Conservation (phyloP, 345 rosid genomes). For the Salix arbutifolia region DNA sequence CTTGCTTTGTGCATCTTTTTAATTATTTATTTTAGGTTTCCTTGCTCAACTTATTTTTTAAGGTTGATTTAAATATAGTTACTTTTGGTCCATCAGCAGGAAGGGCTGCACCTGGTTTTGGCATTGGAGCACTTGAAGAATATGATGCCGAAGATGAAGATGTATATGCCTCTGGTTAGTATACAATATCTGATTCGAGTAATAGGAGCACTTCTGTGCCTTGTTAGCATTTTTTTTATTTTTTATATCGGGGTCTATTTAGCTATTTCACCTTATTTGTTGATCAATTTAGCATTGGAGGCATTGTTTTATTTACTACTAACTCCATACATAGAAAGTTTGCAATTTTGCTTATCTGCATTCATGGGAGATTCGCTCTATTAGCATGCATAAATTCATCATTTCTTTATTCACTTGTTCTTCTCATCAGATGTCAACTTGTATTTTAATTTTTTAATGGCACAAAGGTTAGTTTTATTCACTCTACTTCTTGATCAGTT, state of each 20-base stretch:
- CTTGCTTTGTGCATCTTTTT: slow-evolving; percentile 6
- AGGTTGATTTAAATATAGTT: slow-evolving; percentile 35
- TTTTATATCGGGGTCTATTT: not conserved
- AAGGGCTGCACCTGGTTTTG: slow-evolving; percentile 90
- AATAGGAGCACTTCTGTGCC: not conserved
- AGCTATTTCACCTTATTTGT: not conserved
- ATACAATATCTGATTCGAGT: not conserved
- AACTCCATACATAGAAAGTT: not conserved
- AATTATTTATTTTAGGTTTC: slow-evolving; percentile 13
- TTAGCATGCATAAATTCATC: not conserved
- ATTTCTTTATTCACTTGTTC: not conserved
- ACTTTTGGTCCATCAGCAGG: slow-evolving; percentile 61
- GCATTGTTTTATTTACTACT: not conserved
- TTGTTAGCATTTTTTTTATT: not conserved
- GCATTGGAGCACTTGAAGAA: slow-evolving; percentile 98
- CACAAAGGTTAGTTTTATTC: not conserved
- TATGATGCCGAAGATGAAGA: slow-evolving; percentile 97
- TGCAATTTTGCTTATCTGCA: not conserved
- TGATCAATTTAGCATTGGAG: not conserved
- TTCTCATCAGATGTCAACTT: not conserved
- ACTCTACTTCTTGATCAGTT: slow-evolving; percentile 39
- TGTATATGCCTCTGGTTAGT: slow-evolving; percentile 66
- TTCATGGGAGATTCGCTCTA: not conserved
- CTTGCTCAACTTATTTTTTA: slow-evolving; percentile 9
- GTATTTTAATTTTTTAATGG: not conserved